These are phyloP conservation scores for Trichomonas tenax DNA, from an alignment of 208 protist genomes.

Conservation along the genomic window DNA sequence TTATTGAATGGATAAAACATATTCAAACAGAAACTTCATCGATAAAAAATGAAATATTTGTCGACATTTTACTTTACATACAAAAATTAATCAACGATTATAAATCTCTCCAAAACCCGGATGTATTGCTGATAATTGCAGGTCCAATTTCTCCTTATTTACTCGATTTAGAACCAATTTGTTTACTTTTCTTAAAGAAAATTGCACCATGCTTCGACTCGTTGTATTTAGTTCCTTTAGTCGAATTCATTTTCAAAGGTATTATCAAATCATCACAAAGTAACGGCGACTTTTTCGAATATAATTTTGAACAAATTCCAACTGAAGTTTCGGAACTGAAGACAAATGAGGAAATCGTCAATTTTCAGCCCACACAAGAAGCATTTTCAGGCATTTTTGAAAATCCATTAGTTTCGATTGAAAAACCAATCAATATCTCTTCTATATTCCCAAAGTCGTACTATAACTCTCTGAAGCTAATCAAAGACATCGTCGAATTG, in stretches of 20 bases:
- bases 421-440: neutral
- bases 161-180: neutral
- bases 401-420: neutral
- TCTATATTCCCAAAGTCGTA: neutral
- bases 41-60: neutral
- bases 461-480: neutral
- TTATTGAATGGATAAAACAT: neutral
- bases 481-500: neutral
- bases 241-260: neutral
- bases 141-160: neutral
- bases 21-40: neutral
- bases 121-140: neutral
- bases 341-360: neutral
- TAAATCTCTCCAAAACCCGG: neutral
- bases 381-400: neutral
- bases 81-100: neutral
- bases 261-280: neutral
- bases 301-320: neutral
- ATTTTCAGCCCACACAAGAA: neutral
- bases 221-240: neutral
- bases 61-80: neutral
- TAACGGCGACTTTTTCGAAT: neutral
- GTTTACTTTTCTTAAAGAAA: neutral
- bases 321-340: neutral
- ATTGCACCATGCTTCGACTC: neutral